Percentiles rank a stretch among this genome's conserved stretches.
Conservation (phyloP, 768 basidiomycete genomes). For the Mycena pura region DNA sequence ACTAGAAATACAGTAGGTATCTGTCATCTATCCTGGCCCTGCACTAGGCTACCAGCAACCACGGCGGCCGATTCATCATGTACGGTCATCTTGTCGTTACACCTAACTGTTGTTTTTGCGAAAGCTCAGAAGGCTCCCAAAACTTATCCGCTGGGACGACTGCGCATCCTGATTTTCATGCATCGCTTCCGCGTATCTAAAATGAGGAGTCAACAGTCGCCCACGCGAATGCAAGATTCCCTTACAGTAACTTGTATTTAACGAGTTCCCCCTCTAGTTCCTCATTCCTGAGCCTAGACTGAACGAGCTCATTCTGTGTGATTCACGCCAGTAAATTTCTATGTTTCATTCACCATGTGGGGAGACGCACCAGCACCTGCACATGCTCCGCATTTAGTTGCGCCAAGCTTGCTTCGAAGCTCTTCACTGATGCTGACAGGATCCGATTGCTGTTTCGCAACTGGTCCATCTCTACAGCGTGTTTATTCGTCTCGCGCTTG, state of each 20-base stretch:
- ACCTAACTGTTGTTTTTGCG: background rate
- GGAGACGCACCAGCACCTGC: slow-evolving; percentile 61
- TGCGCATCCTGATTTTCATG: slow-evolving; percentile 77
- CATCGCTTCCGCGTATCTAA: slow-evolving; percentile 75
- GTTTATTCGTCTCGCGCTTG: slow-evolving; percentile 77
- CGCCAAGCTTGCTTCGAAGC: slow-evolving; percentile 77
- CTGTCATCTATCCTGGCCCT: too few relatives aligned
- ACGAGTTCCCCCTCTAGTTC: slow-evolving; percentile 95
- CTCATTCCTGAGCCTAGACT: slow-evolving; percentile 85
- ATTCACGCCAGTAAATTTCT: background rate
- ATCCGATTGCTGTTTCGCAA: slow-evolving; percentile 81
- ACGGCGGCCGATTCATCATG: too few relatives aligned
- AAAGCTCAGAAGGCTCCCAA: slow-evolving; percentile 31
- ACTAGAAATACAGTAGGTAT: slow-evolving; percentile 16
- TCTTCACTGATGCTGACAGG: slow-evolving; percentile 73
- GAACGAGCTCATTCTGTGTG: slow-evolving; percentile 86
- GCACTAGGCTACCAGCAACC: too few relatives aligned
- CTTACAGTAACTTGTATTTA: slow-evolving; percentile 89
- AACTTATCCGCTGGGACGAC: slow-evolving; percentile 68
- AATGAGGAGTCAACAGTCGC: background rate
- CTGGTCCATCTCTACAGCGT: slow-evolving; percentile 83
- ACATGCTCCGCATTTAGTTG: slow-evolving; percentile 87
- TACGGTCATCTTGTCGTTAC: background rate
- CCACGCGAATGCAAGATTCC: slow-evolving; percentile 16
- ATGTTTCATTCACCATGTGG: background rate